Evolutionary conservation across 1,284 basidiomycete genomes (phyloP).

Genomic region (Puccinia polysora): DNA sequence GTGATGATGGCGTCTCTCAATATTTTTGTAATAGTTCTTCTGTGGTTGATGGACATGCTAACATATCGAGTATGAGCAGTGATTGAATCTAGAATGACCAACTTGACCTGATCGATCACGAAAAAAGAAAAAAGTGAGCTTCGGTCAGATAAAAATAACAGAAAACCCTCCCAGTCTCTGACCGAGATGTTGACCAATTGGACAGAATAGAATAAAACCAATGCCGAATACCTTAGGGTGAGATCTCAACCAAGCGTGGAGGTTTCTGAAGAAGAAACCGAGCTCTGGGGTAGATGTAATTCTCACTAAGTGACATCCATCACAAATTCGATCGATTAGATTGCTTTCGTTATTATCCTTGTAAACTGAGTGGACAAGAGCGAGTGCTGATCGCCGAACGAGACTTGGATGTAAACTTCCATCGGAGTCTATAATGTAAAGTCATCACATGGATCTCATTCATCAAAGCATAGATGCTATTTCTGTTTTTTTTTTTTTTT

Average conservation of each 20-base stretch:
- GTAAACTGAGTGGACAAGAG: conserved; percentile 9
- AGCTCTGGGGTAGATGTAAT: conserved; percentile 16
- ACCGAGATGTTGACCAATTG: too few species aligned
- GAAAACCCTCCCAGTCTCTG: too few species aligned
- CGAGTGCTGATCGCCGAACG: not conserved
- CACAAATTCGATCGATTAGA: conserved; percentile 9
- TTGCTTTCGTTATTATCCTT: not conserved
- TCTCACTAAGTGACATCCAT: conserved; percentile 32
- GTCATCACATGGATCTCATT: not conserved
- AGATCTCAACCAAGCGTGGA: conserved; percentile 13
- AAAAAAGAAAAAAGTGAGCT: not conserved
- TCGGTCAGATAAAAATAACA: too few species aligned
- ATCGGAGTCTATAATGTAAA: conserved; percentile 23
- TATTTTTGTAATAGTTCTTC: conserved; percentile 7
- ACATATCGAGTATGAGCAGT: conserved; percentile 37
- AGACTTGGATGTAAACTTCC: conserved; percentile 6
- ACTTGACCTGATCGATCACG: conserved; percentile 4
- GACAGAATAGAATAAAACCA: too few species aligned
- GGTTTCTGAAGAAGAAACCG: conserved; percentile 7
- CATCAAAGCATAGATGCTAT: not conserved
- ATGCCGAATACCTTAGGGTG: conserved; percentile 9
- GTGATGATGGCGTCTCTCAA: conserved; percentile 12
- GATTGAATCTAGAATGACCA: conserved; percentile 26
- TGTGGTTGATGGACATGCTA: conserved; percentile 32
- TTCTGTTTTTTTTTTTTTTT: not conserved